Base-by-base conservation (phyloP, 371 early-diverging fungal genomes). In the Syncephalastrum monosporum region DNA sequence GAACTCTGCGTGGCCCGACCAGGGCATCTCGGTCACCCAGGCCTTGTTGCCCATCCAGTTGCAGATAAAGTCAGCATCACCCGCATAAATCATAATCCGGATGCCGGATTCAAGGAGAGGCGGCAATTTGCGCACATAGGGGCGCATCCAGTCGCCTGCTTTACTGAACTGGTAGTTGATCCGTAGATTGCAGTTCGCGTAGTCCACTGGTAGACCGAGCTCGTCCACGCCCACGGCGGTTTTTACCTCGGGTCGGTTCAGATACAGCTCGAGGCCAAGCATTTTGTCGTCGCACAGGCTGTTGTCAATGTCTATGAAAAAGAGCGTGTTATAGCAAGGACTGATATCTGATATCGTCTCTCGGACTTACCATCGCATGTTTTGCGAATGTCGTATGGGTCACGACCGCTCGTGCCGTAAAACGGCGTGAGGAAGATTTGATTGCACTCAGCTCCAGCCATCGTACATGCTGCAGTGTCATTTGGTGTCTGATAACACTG, bases 1-100 rank as follows among this genome's bases (percentile, higher is more conserved):
- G 72, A 91, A 92, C 25, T 81, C 87, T 5, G 71, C 59, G 57
- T 83, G 71, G 42, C 93, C 94, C 38, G 73, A 64, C 98, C 98
- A 97, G 42, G 85, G 84, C 49, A 97, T 74, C 19, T 75, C 84
- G 42, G 85, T 56, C 7, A 91, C 75, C 94, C 94, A 96, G 2
- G 93, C 95, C 80, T 92, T 92, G 84, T 94, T 96, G 52, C 96
- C 96, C 65, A 91, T 86, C 94, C 94, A 95, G 72, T 92, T 92
- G 81, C 93, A 91, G 51, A 91, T 90, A 61, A 81, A 90, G 66
- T 91, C 91, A 4, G 89, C 89, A 62, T 90, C 85, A 53, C 97
- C 97, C 60, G 94, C 92, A 73, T 95, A 97, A 51, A 97, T 70
- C 57, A 97, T 73, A 12, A 96, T 82, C 15, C 83, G 77, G 65